These are phyloP conservation scores for Cytospora piceae DNA, from an alignment of 2,329 filamentous ascomycete genomes.

Conservation along the genomic window DNA sequence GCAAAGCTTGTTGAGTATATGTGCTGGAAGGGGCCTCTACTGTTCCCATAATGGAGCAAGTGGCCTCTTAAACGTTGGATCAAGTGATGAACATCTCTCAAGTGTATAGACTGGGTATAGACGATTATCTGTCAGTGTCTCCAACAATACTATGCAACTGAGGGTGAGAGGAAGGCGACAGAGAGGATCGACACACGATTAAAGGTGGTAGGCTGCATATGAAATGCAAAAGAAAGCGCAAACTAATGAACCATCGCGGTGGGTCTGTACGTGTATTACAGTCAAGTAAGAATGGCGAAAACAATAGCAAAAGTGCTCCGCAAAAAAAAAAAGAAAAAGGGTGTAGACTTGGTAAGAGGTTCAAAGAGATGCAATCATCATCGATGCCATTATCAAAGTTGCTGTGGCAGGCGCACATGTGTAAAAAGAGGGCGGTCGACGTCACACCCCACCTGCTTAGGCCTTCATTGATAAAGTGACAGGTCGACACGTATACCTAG, in stretches of 20 bases:
- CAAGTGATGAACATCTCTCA: conserved; percentile 19
- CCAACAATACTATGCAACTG: not conserved
- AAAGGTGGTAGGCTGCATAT: not conserved
- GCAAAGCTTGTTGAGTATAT: not conserved
- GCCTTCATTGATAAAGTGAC: not conserved
- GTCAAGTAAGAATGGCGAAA: not conserved
- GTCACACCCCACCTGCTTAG: conserved; percentile 10
- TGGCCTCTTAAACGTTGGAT: conserved; percentile 2
- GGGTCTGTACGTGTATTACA: conserved; percentile 1
- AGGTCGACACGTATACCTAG: not conserved
- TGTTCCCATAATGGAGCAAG: conserved; percentile 21
- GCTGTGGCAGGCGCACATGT: conserved; percentile 7
- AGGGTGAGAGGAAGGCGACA: not conserved
- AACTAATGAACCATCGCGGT: not conserved
- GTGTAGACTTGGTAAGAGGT: conserved; percentile 4
- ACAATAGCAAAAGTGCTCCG: too few species aligned
- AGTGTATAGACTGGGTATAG: not conserved
- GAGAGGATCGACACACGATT: not conserved
- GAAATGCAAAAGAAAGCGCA: not conserved
- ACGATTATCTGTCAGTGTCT: not conserved
- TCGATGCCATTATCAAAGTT: conserved; percentile 12
- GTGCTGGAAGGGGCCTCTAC: conserved; percentile 11
- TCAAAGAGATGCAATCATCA: conserved; percentile 23
- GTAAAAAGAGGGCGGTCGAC: conserved; percentile 11
- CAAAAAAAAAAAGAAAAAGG: not conserved